phyloP scores from a whole-genome alignment of 2,329 filamentous ascomycete species.

The Aphanocladium album region DNA sequence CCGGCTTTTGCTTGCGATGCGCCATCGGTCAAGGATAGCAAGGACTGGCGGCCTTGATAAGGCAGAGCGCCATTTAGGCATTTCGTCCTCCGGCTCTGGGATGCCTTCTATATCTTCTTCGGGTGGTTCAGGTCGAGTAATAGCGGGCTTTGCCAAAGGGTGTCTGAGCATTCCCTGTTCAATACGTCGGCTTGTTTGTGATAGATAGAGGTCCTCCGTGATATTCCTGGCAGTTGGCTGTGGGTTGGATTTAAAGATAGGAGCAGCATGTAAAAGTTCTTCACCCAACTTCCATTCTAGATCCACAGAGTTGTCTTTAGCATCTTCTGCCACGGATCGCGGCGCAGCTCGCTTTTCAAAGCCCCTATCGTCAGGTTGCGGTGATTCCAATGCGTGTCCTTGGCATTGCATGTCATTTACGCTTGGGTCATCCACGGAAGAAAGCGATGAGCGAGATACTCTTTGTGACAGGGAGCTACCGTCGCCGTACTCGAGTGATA shows the following conservation, averaged over 20 bases:
- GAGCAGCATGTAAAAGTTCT: neutral
- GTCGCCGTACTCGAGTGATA: slow-evolving; percentile 59
- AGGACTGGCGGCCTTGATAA: slow-evolving; percentile 13
- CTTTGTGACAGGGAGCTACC: slow-evolving; percentile 22
- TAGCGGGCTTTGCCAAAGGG: neutral
- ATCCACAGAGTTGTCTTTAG: neutral
- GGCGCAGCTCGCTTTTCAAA: neutral
- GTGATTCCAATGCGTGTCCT: neutral
- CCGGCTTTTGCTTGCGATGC: neutral
- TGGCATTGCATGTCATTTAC: neutral
- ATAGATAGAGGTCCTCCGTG: neutral
- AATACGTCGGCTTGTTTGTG: neutral
- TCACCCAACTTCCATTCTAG: neutral
- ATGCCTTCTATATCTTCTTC: neutral
- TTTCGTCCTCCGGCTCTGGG: neutral
- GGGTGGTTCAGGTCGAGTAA: neutral
- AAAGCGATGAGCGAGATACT: neutral
- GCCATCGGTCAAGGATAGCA: slow-evolving; percentile 19
- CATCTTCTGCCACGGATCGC: neutral
- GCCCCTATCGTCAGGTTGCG: neutral
- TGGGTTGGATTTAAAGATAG: neutral
- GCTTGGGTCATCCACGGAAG: neutral
- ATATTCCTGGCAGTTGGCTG: neutral
- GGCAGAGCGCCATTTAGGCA: neutral
- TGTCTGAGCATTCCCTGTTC: neutral